Base-by-base conservation (phyloP, 495 filamentous ascomycete species). In the Aspergillus incahuasiensis region DNA sequence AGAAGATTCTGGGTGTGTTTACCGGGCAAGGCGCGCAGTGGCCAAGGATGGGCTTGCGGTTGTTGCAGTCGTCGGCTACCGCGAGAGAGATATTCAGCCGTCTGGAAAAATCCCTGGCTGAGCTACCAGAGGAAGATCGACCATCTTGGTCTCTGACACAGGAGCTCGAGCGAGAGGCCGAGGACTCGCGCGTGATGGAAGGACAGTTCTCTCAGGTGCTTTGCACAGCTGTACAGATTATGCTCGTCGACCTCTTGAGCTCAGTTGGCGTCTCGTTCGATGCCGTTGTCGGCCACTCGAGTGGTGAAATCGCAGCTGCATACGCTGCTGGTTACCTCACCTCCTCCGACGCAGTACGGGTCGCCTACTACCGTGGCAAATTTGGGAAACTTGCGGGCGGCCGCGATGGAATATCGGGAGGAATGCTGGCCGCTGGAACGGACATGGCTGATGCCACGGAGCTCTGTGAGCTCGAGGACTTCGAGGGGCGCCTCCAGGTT, bases 21-120 rank as follows among this genome's bases (percentile, higher is more conserved):
- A 88, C 84, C 15, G 86, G 86, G 5, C 86, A 90, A 59, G 86
- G 86, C n/a, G 84, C 85, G 0, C 86, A 89, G 58, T 88, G 84
- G 81, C 66, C 79, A 6, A 66, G 66, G 9, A 87, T 88, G 84
- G 82, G 77, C 18, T 69, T 64, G 13, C 2, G 8, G 6, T 68
- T 72, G 22, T 52, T 85, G 19, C 12, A 71, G n/a, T n/a, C 11
- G 11, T 25, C 6, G 4, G 21, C 21, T 25, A 25, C 20, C 2
- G 43, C 46, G 24, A 16, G 34, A 15, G 41, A 2, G n/a, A 28
- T 28, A 28, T 28, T 28, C 25, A 8, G 8, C 42, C 58, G 13
- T 60, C 69, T 34, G 12, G 25, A 28, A 28, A 28, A 28, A 8
- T 28, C 20, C 1, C 7, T 24, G 40, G 9, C 61, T 60, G 28